phyloP scores from a whole-genome alignment of 1,284 basidiomycete species.

The Ustilago hordei region DNA sequence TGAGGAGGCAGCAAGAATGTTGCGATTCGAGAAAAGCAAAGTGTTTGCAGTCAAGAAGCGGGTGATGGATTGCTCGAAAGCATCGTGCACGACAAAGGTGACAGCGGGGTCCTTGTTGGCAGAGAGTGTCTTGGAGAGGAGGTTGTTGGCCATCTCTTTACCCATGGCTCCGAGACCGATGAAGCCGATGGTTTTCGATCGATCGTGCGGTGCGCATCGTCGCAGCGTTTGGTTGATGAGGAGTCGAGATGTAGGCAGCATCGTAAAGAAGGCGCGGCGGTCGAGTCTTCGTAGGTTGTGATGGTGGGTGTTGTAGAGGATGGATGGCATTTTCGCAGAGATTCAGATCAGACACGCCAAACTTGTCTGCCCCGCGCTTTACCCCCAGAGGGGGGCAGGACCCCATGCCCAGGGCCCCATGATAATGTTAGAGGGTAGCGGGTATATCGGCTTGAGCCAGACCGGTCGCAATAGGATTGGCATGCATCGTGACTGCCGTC shows the following conservation, averaged over 20 bases:
- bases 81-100: conserved; percentile 59
- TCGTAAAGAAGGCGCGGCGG: not conserved
- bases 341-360: not conserved
- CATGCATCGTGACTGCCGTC: conserved; percentile 87
- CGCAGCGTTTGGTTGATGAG: conserved; percentile 31
- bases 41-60: conserved; percentile 60
- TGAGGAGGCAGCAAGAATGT: conserved; percentile 63
- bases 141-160: conserved; percentile 62
- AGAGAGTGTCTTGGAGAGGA: conserved; percentile 57
- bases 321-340: not conserved
- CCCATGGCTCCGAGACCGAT: conserved; percentile 67
- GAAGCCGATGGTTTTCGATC: conserved; percentile 64
- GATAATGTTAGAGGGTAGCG: too few species aligned
- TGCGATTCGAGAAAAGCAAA: conserved; percentile 57
- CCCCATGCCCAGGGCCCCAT: too few species aligned
- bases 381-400: too few species aligned
- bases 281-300: too few species aligned
- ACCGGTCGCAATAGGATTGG: conserved; percentile 83
- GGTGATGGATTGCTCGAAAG: conserved; percentile 59
- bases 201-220: conserved; percentile 38
- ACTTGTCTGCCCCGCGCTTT: too few species aligned
- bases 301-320: not conserved
- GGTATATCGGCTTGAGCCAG: too few species aligned
- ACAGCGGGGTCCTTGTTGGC: conserved; percentile 39
- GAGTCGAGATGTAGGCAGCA: conserved; percentile 35